Conservation (phyloP, 768 basidiomycete genomes). For the Daedaleopsis nitida region DNA sequence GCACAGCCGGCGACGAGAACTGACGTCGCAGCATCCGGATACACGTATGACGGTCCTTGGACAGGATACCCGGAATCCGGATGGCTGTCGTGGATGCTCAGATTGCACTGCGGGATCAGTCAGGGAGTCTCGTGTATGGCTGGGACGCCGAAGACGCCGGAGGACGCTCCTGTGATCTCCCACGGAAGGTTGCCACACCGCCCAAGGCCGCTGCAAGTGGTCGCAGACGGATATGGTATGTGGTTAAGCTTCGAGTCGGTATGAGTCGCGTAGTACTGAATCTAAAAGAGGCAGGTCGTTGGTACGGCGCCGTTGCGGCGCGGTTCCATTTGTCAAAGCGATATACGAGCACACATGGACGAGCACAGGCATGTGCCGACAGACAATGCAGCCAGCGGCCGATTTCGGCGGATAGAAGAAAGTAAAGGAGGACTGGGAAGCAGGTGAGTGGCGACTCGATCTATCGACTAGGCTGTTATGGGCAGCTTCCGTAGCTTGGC, state of each 20-base stretch:
- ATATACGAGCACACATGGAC: background rate
- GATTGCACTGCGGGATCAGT: background rate
- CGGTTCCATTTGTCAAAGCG: background rate
- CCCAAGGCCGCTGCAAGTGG: background rate
- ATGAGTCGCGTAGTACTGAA: background rate
- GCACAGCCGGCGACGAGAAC: background rate
- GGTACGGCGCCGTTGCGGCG: background rate
- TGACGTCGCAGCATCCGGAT: slow-evolving; percentile 14
- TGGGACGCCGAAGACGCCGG: slow-evolving; percentile 3
- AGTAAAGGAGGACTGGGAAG: background rate
- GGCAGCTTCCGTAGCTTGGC: slow-evolving; percentile 3
- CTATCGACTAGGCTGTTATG: slow-evolving; percentile 8
- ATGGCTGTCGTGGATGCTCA: background rate
- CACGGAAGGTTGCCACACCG: background rate
- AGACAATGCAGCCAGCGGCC: slow-evolving; percentile 3
- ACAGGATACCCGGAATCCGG: background rate
- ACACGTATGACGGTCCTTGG: background rate
- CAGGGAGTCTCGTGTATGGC: background rate
- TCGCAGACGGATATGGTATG: background rate
- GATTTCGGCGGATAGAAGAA: background rate
- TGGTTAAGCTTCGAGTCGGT: slow-evolving; percentile 1
- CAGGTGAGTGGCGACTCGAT: slow-evolving; percentile 2
- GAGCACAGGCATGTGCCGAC: background rate
- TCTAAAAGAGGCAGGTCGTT: background rate
- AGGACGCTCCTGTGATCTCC: background rate